These are phyloP conservation scores for Leccinum pachyderme DNA, from an alignment of 1,284 basidiomycete species.

Conservation along the genomic window DNA sequence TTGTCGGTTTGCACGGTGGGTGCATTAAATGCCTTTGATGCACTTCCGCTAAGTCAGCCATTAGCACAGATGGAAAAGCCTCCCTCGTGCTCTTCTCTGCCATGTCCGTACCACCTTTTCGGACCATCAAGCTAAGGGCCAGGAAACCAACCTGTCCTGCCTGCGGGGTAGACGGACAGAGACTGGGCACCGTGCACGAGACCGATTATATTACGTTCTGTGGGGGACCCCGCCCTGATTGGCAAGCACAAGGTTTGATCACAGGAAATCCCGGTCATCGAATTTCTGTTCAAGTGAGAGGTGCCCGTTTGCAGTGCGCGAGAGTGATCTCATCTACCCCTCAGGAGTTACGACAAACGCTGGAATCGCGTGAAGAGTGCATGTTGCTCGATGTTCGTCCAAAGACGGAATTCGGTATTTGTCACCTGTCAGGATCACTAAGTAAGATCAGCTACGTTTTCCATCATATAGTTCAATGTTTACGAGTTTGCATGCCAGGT, in stretches of 20 bases:
- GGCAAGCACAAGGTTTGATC: constrained; percentile 52
- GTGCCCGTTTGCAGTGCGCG: not conserved
- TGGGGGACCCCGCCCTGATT: constrained; percentile 65
- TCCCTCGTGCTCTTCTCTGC: constrained; percentile 74
- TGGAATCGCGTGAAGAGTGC: constrained; percentile 38
- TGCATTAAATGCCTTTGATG: constrained; percentile 22
- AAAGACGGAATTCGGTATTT: constrained; percentile 83
- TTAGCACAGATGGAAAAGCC: constrained; percentile 51
- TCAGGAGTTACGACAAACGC: constrained; percentile 36
- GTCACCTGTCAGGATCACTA: constrained; percentile 69
- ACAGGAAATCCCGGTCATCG: constrained; percentile 41
- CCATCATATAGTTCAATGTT: constrained; percentile 4
- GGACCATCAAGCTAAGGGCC: constrained; percentile 76
- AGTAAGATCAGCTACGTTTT: constrained; percentile 51
- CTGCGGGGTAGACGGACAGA: constrained; percentile 52
- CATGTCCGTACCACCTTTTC: constrained; percentile 68
- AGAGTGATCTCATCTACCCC: not conserved
- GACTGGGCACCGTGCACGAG: constrained; percentile 45
- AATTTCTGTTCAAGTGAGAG: constrained; percentile 49
- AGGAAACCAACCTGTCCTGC: constrained; percentile 62
- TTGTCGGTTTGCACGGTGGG: constrained; percentile 70
- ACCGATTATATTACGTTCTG: constrained; percentile 80
- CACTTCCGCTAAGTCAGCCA: constrained; percentile 6
- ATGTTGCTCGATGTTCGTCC: constrained; percentile 83
- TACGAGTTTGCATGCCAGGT: constrained; percentile 42